Percentiles rank a stretch among this genome's conserved stretches.
These are phyloP conservation scores for Alnus rubra DNA, from an alignment of 306 rosid genomes.

Conservation along the genomic window DNA sequence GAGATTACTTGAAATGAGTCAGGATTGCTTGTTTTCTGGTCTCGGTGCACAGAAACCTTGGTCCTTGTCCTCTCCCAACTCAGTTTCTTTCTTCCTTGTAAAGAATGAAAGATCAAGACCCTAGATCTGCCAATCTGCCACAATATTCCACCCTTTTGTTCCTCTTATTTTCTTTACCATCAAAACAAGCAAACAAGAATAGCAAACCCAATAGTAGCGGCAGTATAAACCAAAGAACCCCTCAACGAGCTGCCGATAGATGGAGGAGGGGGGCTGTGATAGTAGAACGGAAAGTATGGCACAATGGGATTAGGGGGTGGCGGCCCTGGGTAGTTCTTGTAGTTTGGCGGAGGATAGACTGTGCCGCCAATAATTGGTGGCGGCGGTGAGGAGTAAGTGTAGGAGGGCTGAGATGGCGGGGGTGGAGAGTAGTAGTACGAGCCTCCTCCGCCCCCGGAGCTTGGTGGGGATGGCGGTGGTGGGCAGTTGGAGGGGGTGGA, in stretches of 20 bases:
- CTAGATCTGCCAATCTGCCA: slow-evolving; percentile 67
- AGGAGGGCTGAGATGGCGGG: slow-evolving; percentile 51
- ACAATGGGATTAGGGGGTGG: slow-evolving; percentile 99
- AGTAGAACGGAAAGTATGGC: slow-evolving; percentile 87
- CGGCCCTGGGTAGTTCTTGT: slow-evolving; percentile 57
- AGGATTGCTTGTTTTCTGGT: background rate
- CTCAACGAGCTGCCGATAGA: slow-evolving; percentile 33
- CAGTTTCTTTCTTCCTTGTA: background rate
- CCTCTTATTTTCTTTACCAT: slow-evolving; percentile 11
- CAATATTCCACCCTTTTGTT: slow-evolving; percentile 36
- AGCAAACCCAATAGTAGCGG: slow-evolving; percentile 23
- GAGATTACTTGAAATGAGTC: slow-evolving; percentile 17
- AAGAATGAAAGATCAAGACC: slow-evolving; percentile 8
- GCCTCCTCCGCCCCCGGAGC: slow-evolving; percentile 28
- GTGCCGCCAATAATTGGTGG: slow-evolving; percentile 43
- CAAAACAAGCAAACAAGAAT: slow-evolving; percentile 38
- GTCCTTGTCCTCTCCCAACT: background rate
- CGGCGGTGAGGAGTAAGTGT: slow-evolving; percentile 45
- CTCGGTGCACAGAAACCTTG: slow-evolving; percentile 3
- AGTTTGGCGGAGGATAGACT: slow-evolving; percentile 64
- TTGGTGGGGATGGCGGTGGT: slow-evolving; percentile 73
- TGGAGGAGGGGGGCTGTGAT: slow-evolving; percentile 65
- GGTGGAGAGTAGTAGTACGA: slow-evolving; percentile 67
- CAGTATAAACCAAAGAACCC: slow-evolving; percentile 11
- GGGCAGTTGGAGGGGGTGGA: slow-evolving; percentile 34